Conservation (phyloP, 805 yeast genomes). For the Metschnikowia lochheadii region DNA sequence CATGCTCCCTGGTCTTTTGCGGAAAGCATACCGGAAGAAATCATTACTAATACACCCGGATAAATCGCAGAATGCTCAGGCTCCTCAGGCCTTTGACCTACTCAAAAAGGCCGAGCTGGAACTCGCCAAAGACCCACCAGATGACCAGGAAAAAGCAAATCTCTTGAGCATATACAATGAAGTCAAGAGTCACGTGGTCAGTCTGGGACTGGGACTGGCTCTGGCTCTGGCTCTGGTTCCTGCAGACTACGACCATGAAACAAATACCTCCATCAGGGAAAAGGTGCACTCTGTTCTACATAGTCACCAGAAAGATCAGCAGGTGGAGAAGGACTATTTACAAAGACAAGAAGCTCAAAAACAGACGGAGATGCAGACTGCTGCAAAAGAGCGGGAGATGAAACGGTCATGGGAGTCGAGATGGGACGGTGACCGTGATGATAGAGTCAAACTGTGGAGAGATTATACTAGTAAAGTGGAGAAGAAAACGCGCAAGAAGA, state of each 20-base stretch:
- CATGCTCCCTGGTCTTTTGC: slow-evolving; percentile 29
- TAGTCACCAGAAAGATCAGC: slow-evolving; percentile 30
- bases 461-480: slow-evolving; percentile 40
- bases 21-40: slow-evolving; percentile 50
- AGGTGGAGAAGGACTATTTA: slow-evolving; percentile 23
- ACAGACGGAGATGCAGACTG: slow-evolving; percentile 28
- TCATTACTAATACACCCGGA: slow-evolving; percentile 70
- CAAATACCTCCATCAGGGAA: slow-evolving; percentile 24
- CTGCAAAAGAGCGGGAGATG: slow-evolving; percentile 28
- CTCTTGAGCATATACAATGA: slow-evolving; percentile 30
- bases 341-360: slow-evolving; percentile 27
- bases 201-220: too few species aligned
- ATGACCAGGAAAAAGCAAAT: slow-evolving; percentile 7
- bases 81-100: slow-evolving; percentile 60
- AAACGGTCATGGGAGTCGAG: slow-evolving; percentile 33
- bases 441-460: slow-evolving; percentile 60
- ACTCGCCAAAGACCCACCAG: slow-evolving; percentile 21
- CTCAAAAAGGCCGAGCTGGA: slow-evolving; percentile 50
- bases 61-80: slow-evolving; percentile 50
- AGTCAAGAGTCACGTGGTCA: slow-evolving; percentile 9
- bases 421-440: slow-evolving; percentile 63
- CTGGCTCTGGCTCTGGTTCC: not conserved
- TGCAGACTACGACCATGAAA: slow-evolving; percentile 24
- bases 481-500: slow-evolving; percentile 44
- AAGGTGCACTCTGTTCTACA: slow-evolving; percentile 43